These are phyloP conservation scores for Fusarium devonianum DNA, from an alignment of 2,329 filamentous ascomycete species.

Conservation along the genomic window DNA sequence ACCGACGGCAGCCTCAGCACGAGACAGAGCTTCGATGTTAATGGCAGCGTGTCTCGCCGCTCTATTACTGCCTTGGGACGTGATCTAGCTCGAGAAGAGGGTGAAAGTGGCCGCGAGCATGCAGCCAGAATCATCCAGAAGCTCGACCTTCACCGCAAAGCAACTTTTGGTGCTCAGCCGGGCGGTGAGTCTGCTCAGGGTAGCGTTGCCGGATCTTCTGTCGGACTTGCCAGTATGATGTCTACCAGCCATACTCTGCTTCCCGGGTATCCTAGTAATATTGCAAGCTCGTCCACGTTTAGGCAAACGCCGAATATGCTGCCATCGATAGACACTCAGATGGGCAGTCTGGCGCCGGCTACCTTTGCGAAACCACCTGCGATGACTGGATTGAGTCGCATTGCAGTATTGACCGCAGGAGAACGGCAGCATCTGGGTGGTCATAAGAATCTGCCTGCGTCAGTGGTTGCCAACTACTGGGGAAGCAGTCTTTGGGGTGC, in stretches of 20 bases:
- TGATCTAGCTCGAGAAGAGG: conserved; percentile 67
- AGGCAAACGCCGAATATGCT: conserved; percentile 44
- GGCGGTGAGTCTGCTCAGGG: conserved; percentile 50
- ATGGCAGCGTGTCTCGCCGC: conserved; percentile 56
- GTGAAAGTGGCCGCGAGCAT: conserved; percentile 80
- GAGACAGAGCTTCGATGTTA: conserved; percentile 77
- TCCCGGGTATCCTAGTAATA: conserved; percentile 60
- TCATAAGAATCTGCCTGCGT: conserved; percentile 78
- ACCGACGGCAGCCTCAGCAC: conserved; percentile 60
- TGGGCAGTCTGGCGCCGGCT: conserved; percentile 76
- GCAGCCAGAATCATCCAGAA: conserved; percentile 91
- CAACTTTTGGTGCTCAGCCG: conserved; percentile 59
- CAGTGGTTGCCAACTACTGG: conserved; percentile 93
- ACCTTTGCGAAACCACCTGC: conserved; percentile 86
- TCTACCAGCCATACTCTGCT: conserved; percentile 83
- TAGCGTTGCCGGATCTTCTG: conserved; percentile 51
- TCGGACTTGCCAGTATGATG: conserved; percentile 84
- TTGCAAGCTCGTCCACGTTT: conserved; percentile 40
- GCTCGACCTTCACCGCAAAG: conserved; percentile 86
- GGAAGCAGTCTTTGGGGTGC: conserved; percentile 80
- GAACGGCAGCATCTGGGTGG: conserved; percentile 75
- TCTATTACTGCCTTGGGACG: conserved; percentile 62
- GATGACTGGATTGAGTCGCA: conserved; percentile 84
- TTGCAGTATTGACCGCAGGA: conserved; percentile 80
- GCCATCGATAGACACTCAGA: conserved; percentile 53